A percentile compares a stretch with the other conserved stretches of the same genome.
These are phyloP conservation scores for Gymnopilus dilepis DNA, from an alignment of 768 basidiomycete genomes.

Conservation along the genomic window DNA sequence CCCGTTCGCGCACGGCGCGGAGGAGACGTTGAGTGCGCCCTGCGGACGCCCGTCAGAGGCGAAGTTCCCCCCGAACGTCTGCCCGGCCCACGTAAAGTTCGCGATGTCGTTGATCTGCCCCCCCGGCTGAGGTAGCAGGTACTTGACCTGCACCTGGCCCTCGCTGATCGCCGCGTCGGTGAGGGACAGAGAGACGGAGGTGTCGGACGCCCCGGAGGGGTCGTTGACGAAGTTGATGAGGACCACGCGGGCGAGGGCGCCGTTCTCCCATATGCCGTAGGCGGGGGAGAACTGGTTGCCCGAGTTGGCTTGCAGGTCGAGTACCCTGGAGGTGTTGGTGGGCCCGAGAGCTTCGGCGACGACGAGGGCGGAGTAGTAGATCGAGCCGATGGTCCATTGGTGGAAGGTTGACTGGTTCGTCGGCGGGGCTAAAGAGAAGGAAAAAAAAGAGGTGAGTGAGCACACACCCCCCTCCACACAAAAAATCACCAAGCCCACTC, in stretches of 20 bases:
- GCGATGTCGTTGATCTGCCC: constrained; percentile 41
- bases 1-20: constrained; percentile 50
- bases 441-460: not conserved
- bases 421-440: constrained; percentile 47
- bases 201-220: constrained; percentile 57
- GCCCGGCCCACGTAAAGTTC: constrained; percentile 65
- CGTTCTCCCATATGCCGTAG: constrained; percentile 78
- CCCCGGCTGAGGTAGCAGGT: not conserved
- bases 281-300: constrained; percentile 64
- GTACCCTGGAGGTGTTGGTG: constrained; percentile 64
- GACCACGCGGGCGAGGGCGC: constrained; percentile 60
- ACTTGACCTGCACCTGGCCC: constrained; percentile 61
- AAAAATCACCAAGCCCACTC: constrained; percentile 27
- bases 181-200: constrained; percentile 56
- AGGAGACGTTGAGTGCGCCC: constrained; percentile 54
- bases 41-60: constrained; percentile 67
- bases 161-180: constrained; percentile 41
- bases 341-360: constrained; percentile 73
- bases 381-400: constrained; percentile 78
- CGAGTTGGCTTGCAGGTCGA: constrained; percentile 63
- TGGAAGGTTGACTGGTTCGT: constrained; percentile 62
- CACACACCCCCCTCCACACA: no score
- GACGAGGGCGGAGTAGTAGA: constrained; percentile 76
- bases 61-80: constrained; percentile 65
- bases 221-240: constrained; percentile 78